Conservation (phyloP, 2,329 filamentous ascomycete species). For the Penicillium brevicompactum region DNA sequence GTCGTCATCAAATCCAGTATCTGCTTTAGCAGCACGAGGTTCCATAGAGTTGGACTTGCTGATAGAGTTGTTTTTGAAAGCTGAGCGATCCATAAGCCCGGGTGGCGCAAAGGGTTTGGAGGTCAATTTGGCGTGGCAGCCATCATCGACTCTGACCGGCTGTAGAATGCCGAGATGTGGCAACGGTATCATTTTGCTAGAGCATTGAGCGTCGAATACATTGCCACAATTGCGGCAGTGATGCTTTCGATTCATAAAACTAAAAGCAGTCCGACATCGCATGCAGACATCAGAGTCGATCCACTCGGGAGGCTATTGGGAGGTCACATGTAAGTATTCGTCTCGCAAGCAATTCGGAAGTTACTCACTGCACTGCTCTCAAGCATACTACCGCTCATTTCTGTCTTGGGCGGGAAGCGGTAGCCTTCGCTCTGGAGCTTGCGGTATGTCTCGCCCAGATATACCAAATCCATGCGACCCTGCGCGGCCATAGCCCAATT, state of each 20-base stretch:
- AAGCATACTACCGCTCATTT: constrained; percentile 94
- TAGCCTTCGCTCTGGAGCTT: constrained; percentile 82
- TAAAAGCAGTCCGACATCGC: constrained; percentile 93
- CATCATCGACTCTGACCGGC: constrained; percentile 91
- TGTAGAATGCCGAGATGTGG: constrained; percentile 92
- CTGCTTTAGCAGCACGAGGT: constrained; percentile 81
- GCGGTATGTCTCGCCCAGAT: constrained; percentile 86
- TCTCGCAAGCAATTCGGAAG: neutral
- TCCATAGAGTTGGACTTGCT: constrained; percentile 81
- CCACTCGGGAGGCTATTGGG: constrained; percentile 84
- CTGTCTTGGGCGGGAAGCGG: constrained; percentile 81
- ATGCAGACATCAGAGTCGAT: constrained; percentile 97
- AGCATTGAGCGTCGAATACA: constrained; percentile 95
- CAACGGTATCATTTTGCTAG: constrained; percentile 81
- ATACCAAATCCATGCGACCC: constrained; percentile 76
- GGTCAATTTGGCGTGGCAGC: constrained; percentile 86
- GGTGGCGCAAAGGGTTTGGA: constrained; percentile 61
- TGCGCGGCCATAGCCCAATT: constrained; percentile 90
- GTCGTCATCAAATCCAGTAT: constrained; percentile 92
- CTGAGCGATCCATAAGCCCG: constrained; percentile 42
- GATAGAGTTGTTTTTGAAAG: constrained; percentile 52
- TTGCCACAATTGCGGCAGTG: constrained; percentile 98
- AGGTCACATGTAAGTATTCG: constrained; percentile 11
- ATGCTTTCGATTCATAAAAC: constrained; percentile 97
- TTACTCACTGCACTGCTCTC: constrained; percentile 86